Base-by-base conservation (phyloP, 495 filamentous ascomycete species). In the Cairneyella variabilis region DNA sequence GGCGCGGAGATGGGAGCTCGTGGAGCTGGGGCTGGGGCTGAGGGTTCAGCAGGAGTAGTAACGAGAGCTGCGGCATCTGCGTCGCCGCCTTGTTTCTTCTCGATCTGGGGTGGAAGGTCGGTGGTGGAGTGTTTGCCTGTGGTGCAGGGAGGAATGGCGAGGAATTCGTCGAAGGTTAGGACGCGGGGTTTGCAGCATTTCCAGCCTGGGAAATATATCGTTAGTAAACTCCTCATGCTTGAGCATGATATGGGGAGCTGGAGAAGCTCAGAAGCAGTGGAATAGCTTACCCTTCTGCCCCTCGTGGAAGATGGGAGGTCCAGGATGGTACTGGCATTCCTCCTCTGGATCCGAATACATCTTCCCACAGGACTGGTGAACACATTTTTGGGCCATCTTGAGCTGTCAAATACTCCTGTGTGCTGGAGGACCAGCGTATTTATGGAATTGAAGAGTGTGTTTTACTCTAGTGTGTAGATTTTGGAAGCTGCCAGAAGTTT, bases 121-220 rank as follows among this genome's bases (percentile, higher is more conserved):
- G 92, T 84, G 3, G 86, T 89, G 48, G 89, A 92, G 74, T 99
- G 93, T 58, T 85, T 93, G 62, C 93, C 93, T 16, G 84, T 89
- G 18, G 95, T 96, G 76, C 93, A 99, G 20, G 95, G 91, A 25
- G 89, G 80, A 59, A 99, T 97, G 43, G 78, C 68, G 63, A 97
- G 88, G 76, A 99, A 99, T 73, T 99, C 93, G 71, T 99, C 95
- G 64, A 99, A 99, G 45, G 92, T 97, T 59, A 99, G 79, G 58
- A 97, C 90, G 69, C 95, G 87, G 52, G 91, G 88, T 75, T 97
- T 99, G 79, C 93, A 99, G 74, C 93, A 99, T 76, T 96, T 96
- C 93, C 93, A 99, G 62, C 93, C 93, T 97, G 67, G 12, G 27
- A 22, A 54, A 38, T 51, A 3, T 43, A 16, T 32, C 17, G 17